Conservation (phyloP, 257 asterid genomes). For the Verbena officinalis region DNA sequence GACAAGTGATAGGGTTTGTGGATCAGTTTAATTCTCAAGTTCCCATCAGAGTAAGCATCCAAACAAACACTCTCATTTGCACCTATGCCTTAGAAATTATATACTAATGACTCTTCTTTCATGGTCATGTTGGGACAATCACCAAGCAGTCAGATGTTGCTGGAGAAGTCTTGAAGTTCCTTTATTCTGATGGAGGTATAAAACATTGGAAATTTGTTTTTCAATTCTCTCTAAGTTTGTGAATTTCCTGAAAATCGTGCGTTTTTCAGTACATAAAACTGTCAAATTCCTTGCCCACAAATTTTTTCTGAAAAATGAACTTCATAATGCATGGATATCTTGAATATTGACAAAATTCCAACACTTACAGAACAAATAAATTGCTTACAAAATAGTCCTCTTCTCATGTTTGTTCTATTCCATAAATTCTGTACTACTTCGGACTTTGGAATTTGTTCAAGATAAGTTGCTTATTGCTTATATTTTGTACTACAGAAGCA, state of each 20-base stretch:
- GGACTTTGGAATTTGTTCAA: not conserved
- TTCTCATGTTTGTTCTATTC: not conserved
- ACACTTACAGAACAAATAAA: not conserved
- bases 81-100: conserved; percentile 19
- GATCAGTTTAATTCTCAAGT: conserved; percentile 68
- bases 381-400: not conserved
- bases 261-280: not conserved
- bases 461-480: not conserved
- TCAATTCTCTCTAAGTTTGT: not conserved
- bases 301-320: not conserved
- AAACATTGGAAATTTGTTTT: conserved; percentile 10
- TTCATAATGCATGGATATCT: not conserved
- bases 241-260: not conserved
- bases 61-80: conserved; percentile 9
- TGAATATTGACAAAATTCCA: not conserved
- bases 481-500: conserved; percentile 46
- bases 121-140: conserved; percentile 19
- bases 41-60: conserved; percentile 70
- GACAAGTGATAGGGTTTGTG: conserved; percentile 72
- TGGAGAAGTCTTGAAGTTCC: conserved; percentile 86
- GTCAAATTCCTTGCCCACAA: not conserved
- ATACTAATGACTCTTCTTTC: conserved; percentile 23
- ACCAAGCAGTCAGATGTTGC: conserved; percentile 71
- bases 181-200: conserved; percentile 80
- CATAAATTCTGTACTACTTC: no score